A percentile compares a stretch with the other conserved stretches of the same genome.
Conservation (phyloP, 2,329 filamentous ascomycete species). For the Pseudopyricularia javanii region DNA sequence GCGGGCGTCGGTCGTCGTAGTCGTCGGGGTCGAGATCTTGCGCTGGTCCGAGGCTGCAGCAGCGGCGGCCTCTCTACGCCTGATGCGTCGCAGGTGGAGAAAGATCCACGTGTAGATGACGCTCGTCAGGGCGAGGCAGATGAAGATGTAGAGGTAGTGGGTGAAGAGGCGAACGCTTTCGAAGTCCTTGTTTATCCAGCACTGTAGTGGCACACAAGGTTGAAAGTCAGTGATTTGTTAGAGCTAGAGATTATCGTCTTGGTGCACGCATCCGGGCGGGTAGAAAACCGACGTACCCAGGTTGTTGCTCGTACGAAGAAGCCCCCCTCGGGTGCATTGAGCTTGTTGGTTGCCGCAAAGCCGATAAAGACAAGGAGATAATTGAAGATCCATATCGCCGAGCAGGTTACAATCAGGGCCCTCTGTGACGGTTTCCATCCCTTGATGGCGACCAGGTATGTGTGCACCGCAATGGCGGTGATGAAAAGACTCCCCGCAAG, state of each 20-base stretch:
- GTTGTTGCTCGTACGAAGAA: conserved; percentile 41
- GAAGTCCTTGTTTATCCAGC: conserved; percentile 47
- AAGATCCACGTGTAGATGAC: conserved; percentile 24
- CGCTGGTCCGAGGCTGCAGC: background rate
- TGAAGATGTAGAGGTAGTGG: conserved; percentile 52
- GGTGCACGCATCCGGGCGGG: background rate
- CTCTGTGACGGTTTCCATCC: conserved; percentile 30
- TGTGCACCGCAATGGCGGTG: conserved; percentile 43
- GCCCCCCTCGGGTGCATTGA: conserved; percentile 10
- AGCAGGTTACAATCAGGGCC: conserved; percentile 28
- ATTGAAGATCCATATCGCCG: conserved; percentile 34
- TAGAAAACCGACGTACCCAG: conserved; percentile 25
- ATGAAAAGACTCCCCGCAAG: conserved; percentile 45
- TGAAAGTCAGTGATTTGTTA: background rate
- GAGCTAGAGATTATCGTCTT: background rate
- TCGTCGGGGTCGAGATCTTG: background rate
- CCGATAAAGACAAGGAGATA: conserved; percentile 32
- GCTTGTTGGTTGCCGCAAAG: conserved; percentile 13
- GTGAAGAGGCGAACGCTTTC: conserved; percentile 40
- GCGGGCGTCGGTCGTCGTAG: conserved; percentile 13
- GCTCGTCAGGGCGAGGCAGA: conserved; percentile 21
- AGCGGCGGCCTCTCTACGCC: conserved; percentile 1
- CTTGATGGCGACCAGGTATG: conserved; percentile 39
- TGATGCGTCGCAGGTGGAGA: conserved; percentile 17
- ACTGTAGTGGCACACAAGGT: conserved; percentile 22